Evolutionary conservation across 1,284 basidiomycete species (phyloP).

Genomic region (Leccinum huronense): DNA sequence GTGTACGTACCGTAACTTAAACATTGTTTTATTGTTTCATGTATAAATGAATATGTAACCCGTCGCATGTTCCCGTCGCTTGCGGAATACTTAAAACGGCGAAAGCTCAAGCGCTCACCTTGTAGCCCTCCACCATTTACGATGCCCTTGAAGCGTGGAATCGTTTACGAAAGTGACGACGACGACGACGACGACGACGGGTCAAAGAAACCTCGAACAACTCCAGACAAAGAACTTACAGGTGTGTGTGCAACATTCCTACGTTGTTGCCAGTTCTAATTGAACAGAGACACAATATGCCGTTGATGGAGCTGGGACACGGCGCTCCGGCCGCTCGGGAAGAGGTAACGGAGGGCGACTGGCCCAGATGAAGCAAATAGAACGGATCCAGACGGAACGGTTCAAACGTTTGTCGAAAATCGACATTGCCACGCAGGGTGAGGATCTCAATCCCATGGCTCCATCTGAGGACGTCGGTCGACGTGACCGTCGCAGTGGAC

Average conservation of each 20-base stretch:
- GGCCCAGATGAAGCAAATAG: slow-evolving; percentile 1
- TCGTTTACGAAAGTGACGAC: neutral
- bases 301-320: neutral
- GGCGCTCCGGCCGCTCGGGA: neutral
- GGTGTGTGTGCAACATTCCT: neutral
- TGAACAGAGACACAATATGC: neutral
- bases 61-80: neutral
- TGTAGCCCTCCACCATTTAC: neutral
- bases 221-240: neutral
- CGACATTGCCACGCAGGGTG: neutral
- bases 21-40: neutral
- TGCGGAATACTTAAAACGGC: neutral
- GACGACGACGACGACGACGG: neutral
- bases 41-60: neutral
- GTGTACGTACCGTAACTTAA: neutral
- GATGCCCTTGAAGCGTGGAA: neutral
- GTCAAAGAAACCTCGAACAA: neutral
- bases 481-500: neutral
- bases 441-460: neutral
- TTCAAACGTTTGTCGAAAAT: neutral
- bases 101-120: neutral
- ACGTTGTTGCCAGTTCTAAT: neutral
- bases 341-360: neutral
- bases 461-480: neutral
- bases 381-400: neutral